phyloP scores from a whole-genome alignment of 352 stramenopile genomes.

The Thraustotheca clavata region DNA sequence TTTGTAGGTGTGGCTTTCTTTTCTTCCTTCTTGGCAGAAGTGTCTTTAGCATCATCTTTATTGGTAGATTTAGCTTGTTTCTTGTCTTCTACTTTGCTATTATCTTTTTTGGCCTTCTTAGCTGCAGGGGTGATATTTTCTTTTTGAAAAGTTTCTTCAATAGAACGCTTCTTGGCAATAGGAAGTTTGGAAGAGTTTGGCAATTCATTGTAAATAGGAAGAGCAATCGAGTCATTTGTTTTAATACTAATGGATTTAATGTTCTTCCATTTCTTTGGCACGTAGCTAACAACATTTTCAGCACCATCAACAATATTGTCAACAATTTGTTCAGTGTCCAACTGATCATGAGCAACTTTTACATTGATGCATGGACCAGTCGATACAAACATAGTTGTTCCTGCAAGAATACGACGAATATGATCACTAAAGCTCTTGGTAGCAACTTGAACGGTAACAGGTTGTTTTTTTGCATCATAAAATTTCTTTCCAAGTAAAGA shows the following conservation, averaged over 20 bases:
- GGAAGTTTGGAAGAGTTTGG: conserved; percentile 53
- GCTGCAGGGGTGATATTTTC: not conserved
- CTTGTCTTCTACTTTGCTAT: not conserved
- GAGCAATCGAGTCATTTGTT: conserved; percentile 73
- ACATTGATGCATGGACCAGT: conserved; percentile 85
- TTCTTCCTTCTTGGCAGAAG: conserved; percentile 18
- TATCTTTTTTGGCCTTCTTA: conserved; percentile 24
- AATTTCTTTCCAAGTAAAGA: conserved; percentile 38
- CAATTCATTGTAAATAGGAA: conserved; percentile 87
- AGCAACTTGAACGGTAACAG: conserved; percentile 62
- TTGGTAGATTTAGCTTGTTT: conserved; percentile 16
- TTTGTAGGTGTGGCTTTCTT: conserved; percentile 26
- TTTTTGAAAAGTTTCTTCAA: conserved; percentile 21
- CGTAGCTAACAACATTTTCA: conserved; percentile 60
- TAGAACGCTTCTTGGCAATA: conserved; percentile 50
- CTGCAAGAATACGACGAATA: conserved; percentile 37
- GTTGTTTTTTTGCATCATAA: conserved; percentile 75
- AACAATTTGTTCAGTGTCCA: conserved; percentile 54
- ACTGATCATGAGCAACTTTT: conserved; percentile 63
- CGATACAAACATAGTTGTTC: conserved; percentile 81
- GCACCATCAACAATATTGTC: conserved; percentile 68
- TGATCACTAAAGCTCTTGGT: conserved; percentile 42
- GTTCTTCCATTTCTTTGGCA: conserved; percentile 87
- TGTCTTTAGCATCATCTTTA: conserved; percentile 24
- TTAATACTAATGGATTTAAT: conserved; percentile 90